Conservation (phyloP, 148 eudicot species). For the Silene conica region DNA sequence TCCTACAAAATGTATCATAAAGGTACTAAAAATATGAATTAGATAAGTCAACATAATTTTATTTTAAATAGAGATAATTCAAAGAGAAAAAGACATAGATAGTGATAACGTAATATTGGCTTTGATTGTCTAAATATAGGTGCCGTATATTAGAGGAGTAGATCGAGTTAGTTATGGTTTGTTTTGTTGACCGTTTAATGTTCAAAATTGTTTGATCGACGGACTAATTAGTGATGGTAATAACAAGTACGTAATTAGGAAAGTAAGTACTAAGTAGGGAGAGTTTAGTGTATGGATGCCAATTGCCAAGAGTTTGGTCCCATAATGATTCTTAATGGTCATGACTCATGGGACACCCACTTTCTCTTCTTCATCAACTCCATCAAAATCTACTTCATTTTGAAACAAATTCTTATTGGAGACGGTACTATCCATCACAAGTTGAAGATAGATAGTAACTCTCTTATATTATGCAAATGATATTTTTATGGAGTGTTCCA, state of each 20-base stretch:
- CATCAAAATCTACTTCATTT: background rate
- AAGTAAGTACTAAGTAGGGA: slow-evolving; percentile 5
- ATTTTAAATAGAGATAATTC: too few species aligned
- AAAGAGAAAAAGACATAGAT: too few species aligned
- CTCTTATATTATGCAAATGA: too few species aligned
- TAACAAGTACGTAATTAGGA: background rate
- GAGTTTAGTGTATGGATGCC: slow-evolving; percentile 12
- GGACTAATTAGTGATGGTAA: background rate
- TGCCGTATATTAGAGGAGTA: background rate
- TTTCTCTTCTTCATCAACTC: slow-evolving; percentile 6
- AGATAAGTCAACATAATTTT: too few species aligned
- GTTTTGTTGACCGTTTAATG: slow-evolving; percentile 8
- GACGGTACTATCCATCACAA: too few species aligned
- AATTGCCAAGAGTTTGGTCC: slow-evolving; percentile 14
- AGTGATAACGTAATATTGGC: too few species aligned
- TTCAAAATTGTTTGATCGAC: background rate
- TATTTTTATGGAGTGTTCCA: too few species aligned
- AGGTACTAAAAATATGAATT: too few species aligned
- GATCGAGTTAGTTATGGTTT: background rate
- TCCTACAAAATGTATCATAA: too few species aligned
- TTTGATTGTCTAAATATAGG: too few species aligned
- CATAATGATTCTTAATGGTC: slow-evolving; percentile 15
- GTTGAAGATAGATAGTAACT: too few species aligned
- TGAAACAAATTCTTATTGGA: too few species aligned
- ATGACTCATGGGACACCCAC: slow-evolving; percentile 23